Evolutionary conservation across 768 basidiomycete genomes (phyloP).

Genomic region (Tulasnella sp.): DNA sequence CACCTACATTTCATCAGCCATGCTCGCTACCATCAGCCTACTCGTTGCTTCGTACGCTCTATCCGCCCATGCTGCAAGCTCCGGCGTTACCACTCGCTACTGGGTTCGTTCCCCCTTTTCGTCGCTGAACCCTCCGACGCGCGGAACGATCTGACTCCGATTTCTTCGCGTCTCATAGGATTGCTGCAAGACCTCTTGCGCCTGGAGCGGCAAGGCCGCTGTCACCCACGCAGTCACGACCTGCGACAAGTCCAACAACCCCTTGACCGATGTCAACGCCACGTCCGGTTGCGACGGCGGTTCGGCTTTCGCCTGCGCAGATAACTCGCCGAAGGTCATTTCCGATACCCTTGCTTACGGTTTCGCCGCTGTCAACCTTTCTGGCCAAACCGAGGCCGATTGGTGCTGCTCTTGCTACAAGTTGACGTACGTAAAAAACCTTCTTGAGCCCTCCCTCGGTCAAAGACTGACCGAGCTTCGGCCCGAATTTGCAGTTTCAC

Average conservation of each 20-base stretch:
- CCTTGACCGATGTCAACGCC: constrained; percentile 9
- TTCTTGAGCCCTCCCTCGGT: too few species aligned
- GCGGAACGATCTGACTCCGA: not conserved
- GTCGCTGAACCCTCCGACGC: not conserved
- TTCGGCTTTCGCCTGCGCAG: constrained; percentile 19
- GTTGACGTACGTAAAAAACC: constrained; percentile 20
- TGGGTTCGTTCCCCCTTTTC: constrained; percentile 20
- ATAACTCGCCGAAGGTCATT: constrained; percentile 22
- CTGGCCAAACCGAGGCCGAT: constrained; percentile 18
- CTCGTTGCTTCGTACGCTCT: not conserved
- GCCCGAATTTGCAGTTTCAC: constrained; percentile 20
- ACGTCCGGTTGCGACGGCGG: constrained; percentile 20
- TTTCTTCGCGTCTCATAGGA: constrained; percentile 14
- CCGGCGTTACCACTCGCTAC: constrained; percentile 21
- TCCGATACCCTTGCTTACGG: constrained; percentile 22
- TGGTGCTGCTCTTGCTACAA: constrained; percentile 28
- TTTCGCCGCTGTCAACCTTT: constrained; percentile 23
- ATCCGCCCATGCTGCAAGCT: constrained; percentile 12
- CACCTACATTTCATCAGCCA: not conserved
- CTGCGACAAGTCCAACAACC: constrained; percentile 18
- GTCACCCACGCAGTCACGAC: constrained; percentile 21
- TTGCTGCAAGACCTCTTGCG: constrained; percentile 24
- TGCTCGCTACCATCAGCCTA: not conserved
- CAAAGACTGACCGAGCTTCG: not conserved
- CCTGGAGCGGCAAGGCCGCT: constrained; percentile 22